These are phyloP conservation scores for Escovopsis weberi DNA, from an alignment of 2,329 filamentous ascomycete genomes.

Conservation along the genomic window DNA sequence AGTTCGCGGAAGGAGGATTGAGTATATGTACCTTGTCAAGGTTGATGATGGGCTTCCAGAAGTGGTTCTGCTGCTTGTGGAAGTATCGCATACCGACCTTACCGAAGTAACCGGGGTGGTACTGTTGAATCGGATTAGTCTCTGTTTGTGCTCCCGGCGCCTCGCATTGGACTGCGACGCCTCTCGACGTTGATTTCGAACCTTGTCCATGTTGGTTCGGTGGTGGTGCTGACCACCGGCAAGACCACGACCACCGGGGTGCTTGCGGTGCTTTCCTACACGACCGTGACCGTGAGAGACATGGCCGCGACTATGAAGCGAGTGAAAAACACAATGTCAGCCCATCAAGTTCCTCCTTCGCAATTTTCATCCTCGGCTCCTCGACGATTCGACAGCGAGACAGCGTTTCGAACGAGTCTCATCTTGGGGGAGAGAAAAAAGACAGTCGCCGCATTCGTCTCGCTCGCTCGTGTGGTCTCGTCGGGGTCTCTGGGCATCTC, in stretches of 20 bases:
- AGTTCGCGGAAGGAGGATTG: slow-evolving; percentile 6
- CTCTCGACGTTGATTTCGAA: slow-evolving; percentile 38
- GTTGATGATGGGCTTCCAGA: slow-evolving; percentile 99
- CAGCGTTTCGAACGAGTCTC: neutral
- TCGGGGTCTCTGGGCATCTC: neutral
- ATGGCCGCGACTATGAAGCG: slow-evolving; percentile 66
- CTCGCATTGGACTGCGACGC: slow-evolving; percentile 1
- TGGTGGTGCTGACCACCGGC: slow-evolving; percentile 97
- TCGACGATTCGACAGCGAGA: slow-evolving; percentile 4
- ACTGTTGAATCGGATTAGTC: slow-evolving; percentile 36
- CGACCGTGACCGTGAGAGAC: slow-evolving; percentile 97
- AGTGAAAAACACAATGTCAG: slow-evolving; percentile 8
- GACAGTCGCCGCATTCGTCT: neutral
- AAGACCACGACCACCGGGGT: slow-evolving; percentile 67
- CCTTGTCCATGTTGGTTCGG: slow-evolving; percentile 52
- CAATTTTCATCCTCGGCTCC: neutral
- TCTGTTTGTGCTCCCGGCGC: slow-evolving; percentile 2
- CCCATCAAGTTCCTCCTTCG: neutral
- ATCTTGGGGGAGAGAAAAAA: too few relatives aligned
- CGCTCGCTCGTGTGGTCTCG: neutral
- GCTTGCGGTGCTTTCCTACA: slow-evolving; percentile 98
- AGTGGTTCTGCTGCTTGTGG: slow-evolving; percentile 90
- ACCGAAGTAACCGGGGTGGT: slow-evolving; percentile 98
- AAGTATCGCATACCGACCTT: slow-evolving; percentile 94
- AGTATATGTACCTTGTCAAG: slow-evolving; percentile 67